A percentile compares a stretch with the other conserved stretches of the same genome.
Conservation (phyloP, 148 eudicot genomes). For the Silene conica region DNA sequence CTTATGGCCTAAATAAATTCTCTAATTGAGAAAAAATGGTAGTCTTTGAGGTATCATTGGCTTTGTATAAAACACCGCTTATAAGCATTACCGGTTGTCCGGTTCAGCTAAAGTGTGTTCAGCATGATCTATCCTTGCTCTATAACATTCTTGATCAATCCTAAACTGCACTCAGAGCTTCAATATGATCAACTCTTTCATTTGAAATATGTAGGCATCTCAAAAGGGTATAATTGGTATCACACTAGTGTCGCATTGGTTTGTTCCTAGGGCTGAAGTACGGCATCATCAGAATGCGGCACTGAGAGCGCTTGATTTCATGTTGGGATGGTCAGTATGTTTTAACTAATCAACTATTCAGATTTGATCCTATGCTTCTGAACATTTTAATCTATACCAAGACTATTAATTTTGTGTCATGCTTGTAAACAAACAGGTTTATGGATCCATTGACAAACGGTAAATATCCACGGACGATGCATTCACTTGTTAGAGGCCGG, state of each 20-base stretch:
- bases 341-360: neutral
- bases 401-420: neutral
- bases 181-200: neutral
- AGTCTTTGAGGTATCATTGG: no score
- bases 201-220: neutral
- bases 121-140: no score
- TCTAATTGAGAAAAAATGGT: no score
- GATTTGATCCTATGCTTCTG: neutral
- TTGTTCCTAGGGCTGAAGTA: constrained; percentile 35
- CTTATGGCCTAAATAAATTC: no score
- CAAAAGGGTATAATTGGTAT: constrained; percentile 50
- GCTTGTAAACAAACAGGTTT: constrained; percentile 19
- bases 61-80: no score
- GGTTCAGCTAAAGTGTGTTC: no score
- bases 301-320: constrained; percentile 47
- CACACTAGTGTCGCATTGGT: constrained; percentile 38
- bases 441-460: constrained; percentile 32
- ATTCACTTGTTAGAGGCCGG: constrained; percentile 19
- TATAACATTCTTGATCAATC: no score
- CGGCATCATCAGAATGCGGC: constrained; percentile 26
- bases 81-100: no score
- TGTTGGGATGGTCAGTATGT: constrained; percentile 49
- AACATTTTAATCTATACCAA: neutral
- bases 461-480: constrained; percentile 31
- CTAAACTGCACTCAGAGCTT: no score